Conservation (phyloP, 78 protist genomes). For the Dictyostelium capitatum region DNA sequence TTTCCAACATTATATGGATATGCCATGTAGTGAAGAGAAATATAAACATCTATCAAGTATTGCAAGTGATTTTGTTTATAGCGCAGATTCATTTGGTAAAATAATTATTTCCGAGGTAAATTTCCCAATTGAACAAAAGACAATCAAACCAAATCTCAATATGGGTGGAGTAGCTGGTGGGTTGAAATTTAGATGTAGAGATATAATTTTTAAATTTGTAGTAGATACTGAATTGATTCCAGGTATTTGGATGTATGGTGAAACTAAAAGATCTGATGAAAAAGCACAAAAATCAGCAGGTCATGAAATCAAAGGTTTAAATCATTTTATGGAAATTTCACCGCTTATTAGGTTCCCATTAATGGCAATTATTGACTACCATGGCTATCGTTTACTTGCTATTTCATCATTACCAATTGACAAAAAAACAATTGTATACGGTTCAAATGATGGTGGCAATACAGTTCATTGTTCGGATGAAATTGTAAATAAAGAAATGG, state of each 20-base stretch:
- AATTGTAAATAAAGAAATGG: slow-evolving; percentile 35
- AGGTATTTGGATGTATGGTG: slow-evolving; percentile 80
- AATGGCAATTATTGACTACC: slow-evolving; percentile 66
- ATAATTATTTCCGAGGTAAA: slow-evolving; percentile 77
- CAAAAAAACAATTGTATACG: slow-evolving; percentile 71
- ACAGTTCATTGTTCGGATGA: slow-evolving; percentile 36
- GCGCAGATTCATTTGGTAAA: slow-evolving; percentile 85
- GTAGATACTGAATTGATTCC: slow-evolving; percentile 52
- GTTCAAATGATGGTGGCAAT: slow-evolving; percentile 73
- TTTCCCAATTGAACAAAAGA: slow-evolving; percentile 70
- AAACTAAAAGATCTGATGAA: slow-evolving; percentile 36
- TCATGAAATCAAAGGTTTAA: slow-evolving; percentile 70
- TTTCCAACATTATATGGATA: slow-evolving; percentile 40
- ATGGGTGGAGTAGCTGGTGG: slow-evolving; percentile 87
- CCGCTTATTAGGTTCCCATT: slow-evolving; percentile 49
- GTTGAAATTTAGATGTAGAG: slow-evolving; percentile 36
- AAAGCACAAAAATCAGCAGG: slow-evolving; percentile 71
- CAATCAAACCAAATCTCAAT: slow-evolving; percentile 85
- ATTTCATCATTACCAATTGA: slow-evolving; percentile 61
- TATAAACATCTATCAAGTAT: slow-evolving; percentile 48
- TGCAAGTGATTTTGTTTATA: slow-evolving; percentile 78
- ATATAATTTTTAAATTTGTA: slow-evolving; percentile 70
- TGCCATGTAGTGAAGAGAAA: slow-evolving; percentile 40
- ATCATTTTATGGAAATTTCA: slow-evolving; percentile 45
- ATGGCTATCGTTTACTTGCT: slow-evolving; percentile 58